phyloP scores from a whole-genome alignment of 352 stramenopile species.

The Phytophthora hibernalis region DNA sequence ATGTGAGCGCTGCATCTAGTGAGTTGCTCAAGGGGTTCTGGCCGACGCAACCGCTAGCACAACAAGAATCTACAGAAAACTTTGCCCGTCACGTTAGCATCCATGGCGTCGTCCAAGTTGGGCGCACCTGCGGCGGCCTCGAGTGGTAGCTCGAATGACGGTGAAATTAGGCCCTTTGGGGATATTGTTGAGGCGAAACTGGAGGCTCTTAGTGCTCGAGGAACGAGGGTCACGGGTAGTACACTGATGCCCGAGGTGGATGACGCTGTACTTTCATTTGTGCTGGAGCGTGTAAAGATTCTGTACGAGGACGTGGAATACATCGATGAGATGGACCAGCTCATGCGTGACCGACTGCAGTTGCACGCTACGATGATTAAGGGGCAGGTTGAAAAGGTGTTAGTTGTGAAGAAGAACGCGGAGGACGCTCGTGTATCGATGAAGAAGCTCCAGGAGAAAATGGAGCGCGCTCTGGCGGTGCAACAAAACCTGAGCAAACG shows the following conservation, averaged over 20 bases:
- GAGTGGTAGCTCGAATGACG: slow-evolving; percentile 26
- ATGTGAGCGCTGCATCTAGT: slow-evolving; percentile 76
- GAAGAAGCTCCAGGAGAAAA: slow-evolving; percentile 57
- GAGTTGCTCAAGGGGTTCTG: slow-evolving; percentile 70
- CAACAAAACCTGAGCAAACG: slow-evolving; percentile 82
- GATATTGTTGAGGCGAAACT: slow-evolving; percentile 75
- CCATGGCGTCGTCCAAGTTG: slow-evolving; percentile 53
- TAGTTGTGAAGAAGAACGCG: slow-evolving; percentile 48
- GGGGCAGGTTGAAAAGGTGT: slow-evolving; percentile 54
- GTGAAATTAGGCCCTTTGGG: slow-evolving; percentile 52
- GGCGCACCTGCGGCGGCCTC: slow-evolving; percentile 1
- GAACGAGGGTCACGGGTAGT: slow-evolving; percentile 69
- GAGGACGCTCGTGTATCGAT: slow-evolving; percentile 43
- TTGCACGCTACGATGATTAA: slow-evolving; percentile 71
- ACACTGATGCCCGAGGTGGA: slow-evolving; percentile 73
- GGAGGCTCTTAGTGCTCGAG: slow-evolving; percentile 55
- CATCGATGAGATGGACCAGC: slow-evolving; percentile 71
- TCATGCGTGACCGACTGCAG: slow-evolving; percentile 65
- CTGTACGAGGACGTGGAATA: slow-evolving; percentile 84
- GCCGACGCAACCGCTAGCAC: slow-evolving; percentile 28
- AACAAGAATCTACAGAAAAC: slow-evolving; percentile 38
- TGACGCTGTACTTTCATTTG: slow-evolving; percentile 75
- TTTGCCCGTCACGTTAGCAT: slow-evolving; percentile 61
- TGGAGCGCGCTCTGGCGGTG: slow-evolving; percentile 64
- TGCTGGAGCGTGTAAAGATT: slow-evolving; percentile 77